phyloP scores from a whole-genome alignment of 2,329 filamentous ascomycete genomes.

The Paraphaeosphaeria minitans region DNA sequence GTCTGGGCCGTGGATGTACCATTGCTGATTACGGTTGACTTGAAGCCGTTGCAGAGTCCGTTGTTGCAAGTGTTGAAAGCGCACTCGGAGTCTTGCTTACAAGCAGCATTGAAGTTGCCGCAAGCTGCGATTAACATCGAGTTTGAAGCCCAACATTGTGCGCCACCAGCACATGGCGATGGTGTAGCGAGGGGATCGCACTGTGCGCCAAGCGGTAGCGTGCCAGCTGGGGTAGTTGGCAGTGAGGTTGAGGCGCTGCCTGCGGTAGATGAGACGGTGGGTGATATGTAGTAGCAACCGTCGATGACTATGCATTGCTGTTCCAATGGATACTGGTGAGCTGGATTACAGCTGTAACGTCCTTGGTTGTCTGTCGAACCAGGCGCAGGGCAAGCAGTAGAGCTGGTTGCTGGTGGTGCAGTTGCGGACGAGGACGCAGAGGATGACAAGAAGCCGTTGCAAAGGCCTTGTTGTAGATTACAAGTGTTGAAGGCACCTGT shows the following conservation, averaged over 20 bases:
- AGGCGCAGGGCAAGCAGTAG: constrained; percentile 5
- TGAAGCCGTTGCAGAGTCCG: constrained; percentile 23
- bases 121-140: constrained; percentile 18
- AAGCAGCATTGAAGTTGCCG: constrained; percentile 28
- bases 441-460: constrained; percentile 18
- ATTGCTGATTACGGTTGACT: constrained; percentile 13
- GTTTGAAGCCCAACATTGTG: constrained; percentile 24
- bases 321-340: constrained; percentile 3
- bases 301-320: neutral
- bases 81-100: constrained; percentile 20
- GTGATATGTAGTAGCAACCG: constrained; percentile 4
- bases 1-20: constrained; percentile 12
- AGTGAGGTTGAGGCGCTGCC: constrained; percentile 16
- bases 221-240: constrained; percentile 20
- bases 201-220: constrained; percentile 23
- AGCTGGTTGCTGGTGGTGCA: constrained; percentile 12
- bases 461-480: constrained; percentile 19
- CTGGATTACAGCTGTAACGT: constrained; percentile 8
- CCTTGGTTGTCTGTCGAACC: constrained; percentile 3
- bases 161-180: constrained; percentile 18
- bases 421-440: constrained; percentile 13
- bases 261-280: neutral
- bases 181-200: constrained; percentile 19
- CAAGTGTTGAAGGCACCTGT: constrained; percentile 26
- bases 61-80: constrained; percentile 24